phyloP scores from a whole-genome alignment of 148 eudicot genomes.

The Oxyria digyna region DNA sequence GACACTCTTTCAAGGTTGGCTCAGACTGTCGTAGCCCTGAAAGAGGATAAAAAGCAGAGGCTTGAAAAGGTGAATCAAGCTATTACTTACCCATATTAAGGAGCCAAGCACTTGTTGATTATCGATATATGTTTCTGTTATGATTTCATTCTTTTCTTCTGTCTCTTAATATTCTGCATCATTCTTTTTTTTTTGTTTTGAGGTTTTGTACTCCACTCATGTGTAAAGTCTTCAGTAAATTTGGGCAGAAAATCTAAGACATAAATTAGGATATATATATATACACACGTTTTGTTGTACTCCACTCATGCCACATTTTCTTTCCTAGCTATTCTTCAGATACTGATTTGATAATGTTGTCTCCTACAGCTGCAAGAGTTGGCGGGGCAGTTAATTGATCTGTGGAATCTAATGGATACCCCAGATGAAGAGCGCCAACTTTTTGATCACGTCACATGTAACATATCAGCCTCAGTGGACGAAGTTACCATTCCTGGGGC shows the following conservation, averaged over 20 bases:
- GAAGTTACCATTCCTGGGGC: slow-evolving; percentile 83
- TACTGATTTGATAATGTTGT: slow-evolving; percentile 9
- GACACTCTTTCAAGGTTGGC: slow-evolving; percentile 78
- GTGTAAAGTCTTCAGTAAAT: background rate
- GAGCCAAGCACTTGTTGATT: background rate
- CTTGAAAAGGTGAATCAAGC: slow-evolving; percentile 54
- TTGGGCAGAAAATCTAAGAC: background rate
- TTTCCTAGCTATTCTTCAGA: slow-evolving; percentile 13
- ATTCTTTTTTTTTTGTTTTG: background rate
- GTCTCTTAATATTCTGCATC: background rate
- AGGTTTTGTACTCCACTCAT: background rate
- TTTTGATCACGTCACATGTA: slow-evolving; percentile 92
- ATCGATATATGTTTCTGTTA: background rate
- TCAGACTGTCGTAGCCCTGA: slow-evolving; percentile 67
- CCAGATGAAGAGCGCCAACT: slow-evolving; percentile 62
- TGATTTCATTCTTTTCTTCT: background rate
- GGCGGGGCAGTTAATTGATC: slow-evolving; percentile 74
- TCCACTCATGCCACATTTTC: too few species aligned
- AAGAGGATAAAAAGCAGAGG: slow-evolving; percentile 90
- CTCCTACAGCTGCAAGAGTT: slow-evolving; percentile 78
- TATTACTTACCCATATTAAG: background rate
- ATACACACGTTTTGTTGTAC: too few species aligned
- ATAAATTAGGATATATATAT: too few species aligned
- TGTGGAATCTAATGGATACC: slow-evolving; percentile 95
- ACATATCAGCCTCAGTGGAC: slow-evolving; percentile 77